These are phyloP conservation scores for Bimuria novae-zelandiae DNA, from an alignment of 2,329 filamentous ascomycete genomes.

Conservation along the genomic window DNA sequence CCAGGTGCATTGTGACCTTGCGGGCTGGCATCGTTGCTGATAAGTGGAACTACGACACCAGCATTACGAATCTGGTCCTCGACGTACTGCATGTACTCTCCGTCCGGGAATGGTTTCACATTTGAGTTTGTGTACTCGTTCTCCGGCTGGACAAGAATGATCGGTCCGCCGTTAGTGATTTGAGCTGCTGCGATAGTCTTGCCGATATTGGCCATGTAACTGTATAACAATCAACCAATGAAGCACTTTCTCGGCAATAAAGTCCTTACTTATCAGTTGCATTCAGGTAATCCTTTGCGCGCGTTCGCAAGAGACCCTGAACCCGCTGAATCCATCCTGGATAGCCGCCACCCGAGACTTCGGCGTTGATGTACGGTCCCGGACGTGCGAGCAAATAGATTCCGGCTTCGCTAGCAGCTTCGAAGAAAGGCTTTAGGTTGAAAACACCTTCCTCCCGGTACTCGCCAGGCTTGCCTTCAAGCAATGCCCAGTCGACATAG, in stretches of 20 bases:
- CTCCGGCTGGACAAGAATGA: conserved; percentile 80
- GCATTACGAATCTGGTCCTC: conserved; percentile 69
- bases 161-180: conserved; percentile 80
- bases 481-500: conserved; percentile 77
- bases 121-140: conserved; percentile 72
- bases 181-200: conserved; percentile 73
- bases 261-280: conserved; percentile 66
- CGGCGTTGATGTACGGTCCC: conserved; percentile 79
- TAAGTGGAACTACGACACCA: conserved; percentile 74
- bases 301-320: conserved; percentile 67
- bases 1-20: conserved; percentile 68
- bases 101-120: conserved; percentile 64
- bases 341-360: conserved; percentile 76
- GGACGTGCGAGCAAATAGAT: conserved; percentile 75
- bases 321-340: conserved; percentile 78
- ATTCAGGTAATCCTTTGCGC: conserved; percentile 63
- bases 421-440: conserved; percentile 74
- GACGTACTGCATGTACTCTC: conserved; percentile 71
- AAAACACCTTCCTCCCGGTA: conserved; percentile 75
- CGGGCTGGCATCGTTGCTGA: conserved; percentile 72
- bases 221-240: conserved; percentile 25
- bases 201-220: conserved; percentile 66
- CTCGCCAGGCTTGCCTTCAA: conserved; percentile 73
- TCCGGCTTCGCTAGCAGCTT: conserved; percentile 72
- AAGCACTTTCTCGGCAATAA: too few species aligned